Conservation (phyloP, 345 rosid species). For the Adansonia digitata region DNA sequence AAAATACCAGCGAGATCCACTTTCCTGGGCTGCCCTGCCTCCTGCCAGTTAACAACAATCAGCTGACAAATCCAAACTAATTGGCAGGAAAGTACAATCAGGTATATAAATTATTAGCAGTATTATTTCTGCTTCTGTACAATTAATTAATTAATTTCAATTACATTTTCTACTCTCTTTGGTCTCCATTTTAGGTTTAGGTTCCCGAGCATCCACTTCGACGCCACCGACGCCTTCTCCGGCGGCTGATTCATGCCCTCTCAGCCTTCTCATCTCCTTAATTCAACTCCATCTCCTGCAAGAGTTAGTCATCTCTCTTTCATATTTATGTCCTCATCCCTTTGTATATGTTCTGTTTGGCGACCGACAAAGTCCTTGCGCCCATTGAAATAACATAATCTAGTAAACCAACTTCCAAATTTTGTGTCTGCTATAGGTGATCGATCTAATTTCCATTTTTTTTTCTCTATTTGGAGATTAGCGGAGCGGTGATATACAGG, state of each 20-base stretch:
- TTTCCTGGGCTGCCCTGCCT: too few relatives aligned
- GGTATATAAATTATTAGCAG: too few relatives aligned
- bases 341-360: not conserved
- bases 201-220: constrained; percentile 75
- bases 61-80: too few relatives aligned
- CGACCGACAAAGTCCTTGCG: not conserved
- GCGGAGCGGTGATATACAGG: constrained; percentile 64
- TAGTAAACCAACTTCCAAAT: not conserved
- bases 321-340: not conserved
- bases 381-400: not conserved
- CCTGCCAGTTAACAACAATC: too few relatives aligned
- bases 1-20: too few relatives aligned
- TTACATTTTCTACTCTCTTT: too few relatives aligned
- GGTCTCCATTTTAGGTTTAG: too few relatives aligned
- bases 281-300: constrained; percentile 45
- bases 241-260: constrained; percentile 69
- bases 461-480: not conserved
- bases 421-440: not conserved
- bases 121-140: too few relatives aligned
- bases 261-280: constrained; percentile 46
- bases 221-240: constrained; percentile 36
- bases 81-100: too few relatives aligned
- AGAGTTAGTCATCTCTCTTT: constrained; percentile 39
- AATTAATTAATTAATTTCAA: too few relatives aligned
- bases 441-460: not conserved